phyloP scores from a whole-genome alignment of 2,329 filamentous ascomycete genomes.

The Diplodia sapinea region DNA sequence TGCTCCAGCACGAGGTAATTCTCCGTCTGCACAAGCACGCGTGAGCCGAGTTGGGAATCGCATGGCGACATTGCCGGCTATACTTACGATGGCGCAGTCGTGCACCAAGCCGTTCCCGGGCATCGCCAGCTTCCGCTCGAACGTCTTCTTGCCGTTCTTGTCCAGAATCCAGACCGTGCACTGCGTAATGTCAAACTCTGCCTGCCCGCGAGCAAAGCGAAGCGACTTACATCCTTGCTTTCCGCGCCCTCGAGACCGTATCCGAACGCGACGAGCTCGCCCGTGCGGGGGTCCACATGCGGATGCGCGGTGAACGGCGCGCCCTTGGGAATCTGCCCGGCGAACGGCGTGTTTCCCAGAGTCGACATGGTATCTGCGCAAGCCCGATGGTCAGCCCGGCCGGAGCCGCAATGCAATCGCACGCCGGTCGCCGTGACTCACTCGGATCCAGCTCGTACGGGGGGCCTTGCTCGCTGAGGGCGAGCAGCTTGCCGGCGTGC shows the following conservation, averaged over 20 bases:
- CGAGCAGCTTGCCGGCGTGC: constrained; percentile 21
- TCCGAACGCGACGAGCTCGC: constrained; percentile 35
- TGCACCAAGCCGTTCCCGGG: constrained; percentile 51
- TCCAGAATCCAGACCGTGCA: constrained; percentile 39
- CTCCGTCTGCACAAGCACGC: background rate
- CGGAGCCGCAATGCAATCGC: background rate
- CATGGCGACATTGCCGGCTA: constrained; percentile 39
- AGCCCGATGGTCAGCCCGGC: background rate
- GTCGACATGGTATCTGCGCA: constrained; percentile 6
- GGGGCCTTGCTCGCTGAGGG: constrained; percentile 32
- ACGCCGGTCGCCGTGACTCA: constrained; percentile 31
- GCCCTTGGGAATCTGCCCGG: constrained; percentile 2
- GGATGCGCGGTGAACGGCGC: constrained; percentile 37
- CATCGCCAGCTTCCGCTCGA: constrained; percentile 44
- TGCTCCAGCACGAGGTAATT: constrained; percentile 1
- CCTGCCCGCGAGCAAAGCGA: no score
- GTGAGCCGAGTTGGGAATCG: no score
- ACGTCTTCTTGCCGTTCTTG: constrained; percentile 40
- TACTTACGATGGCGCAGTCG: constrained; percentile 53
- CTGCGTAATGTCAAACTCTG: background rate
- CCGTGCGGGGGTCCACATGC: constrained; percentile 34
- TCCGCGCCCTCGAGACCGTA: constrained; percentile 51
- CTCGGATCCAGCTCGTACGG: constrained; percentile 36
- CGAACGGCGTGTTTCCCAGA: constrained; percentile 1
- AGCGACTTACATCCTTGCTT: constrained; percentile 46